Base-by-base conservation (phyloP, 495 filamentous ascomycete genomes). In the Acidiella bohemica region DNA sequence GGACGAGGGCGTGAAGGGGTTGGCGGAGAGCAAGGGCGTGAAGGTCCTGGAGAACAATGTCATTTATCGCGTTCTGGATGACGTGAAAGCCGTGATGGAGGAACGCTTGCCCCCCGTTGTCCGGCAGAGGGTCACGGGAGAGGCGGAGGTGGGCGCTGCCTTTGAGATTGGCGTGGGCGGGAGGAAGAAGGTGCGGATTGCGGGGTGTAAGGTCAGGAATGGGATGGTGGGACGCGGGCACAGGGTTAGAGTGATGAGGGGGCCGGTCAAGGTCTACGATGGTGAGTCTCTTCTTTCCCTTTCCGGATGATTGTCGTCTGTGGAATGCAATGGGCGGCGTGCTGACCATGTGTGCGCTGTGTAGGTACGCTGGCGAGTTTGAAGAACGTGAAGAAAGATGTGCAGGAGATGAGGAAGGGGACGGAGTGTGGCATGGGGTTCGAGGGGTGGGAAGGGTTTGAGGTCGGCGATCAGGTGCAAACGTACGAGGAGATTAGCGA, bases 351-450 rank as follows among this genome's bases (percentile, higher is more conserved):
- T n/a, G n/a, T n/a, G n/a, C n/a, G n/a, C n/a, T n/a, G n/a, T n/a
- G n/a, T 33, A 93, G 87, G 87, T 39, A 64, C 67, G 7, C 67
- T 96, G 11, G 65, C 72, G 14, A 82, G 80, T 2, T 72, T 99
- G 22, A 96, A 90, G 66, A 80, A 88, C 50, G 73, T 81, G 56
- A 92, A 96, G 70, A 90, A 93, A 50, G 83, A 94, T 53, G 78
- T 86, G 5, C 64, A 65, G 6, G 81, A 93, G 53, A 86, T 88
- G 75, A 78, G 75, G 51, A 96, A 93, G 67, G 86, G 83, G 28
- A 75, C 66, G 29, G 92, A 99, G 57, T 99, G 92, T 53, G 92
- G 92, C 36, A 79, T 99, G 44, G 74, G 70, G 26, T 94, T 99
- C 52, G 73, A 79, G 6, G 67, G 63, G 26, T 96, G 83, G 80